Conservation (phyloP, 1,139 yeast genomes). For the Hyphopichia buzzinii region DNA sequence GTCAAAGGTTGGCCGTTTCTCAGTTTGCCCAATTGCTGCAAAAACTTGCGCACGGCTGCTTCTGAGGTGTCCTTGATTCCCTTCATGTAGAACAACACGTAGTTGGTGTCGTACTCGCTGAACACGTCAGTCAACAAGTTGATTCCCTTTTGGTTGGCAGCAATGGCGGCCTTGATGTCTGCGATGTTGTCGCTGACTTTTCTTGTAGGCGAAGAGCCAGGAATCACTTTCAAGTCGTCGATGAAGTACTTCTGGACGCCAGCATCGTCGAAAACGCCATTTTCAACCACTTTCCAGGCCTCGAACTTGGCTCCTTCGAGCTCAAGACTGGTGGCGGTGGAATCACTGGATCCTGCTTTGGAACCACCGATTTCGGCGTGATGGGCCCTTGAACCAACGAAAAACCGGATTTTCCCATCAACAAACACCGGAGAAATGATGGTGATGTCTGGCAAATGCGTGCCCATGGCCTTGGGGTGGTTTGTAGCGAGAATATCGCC, state of each 20-base stretch:
- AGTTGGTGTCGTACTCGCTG: slow-evolving; percentile 47
- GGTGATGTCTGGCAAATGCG: slow-evolving; percentile 22
- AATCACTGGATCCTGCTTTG: slow-evolving; percentile 66
- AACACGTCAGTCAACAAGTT: slow-evolving; percentile 47
- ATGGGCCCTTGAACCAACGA: slow-evolving; percentile 66
- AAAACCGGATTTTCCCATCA: slow-evolving; percentile 47
- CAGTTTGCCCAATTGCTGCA: slow-evolving; percentile 31
- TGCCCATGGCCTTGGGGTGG: slow-evolving; percentile 20
- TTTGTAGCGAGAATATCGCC: slow-evolving; percentile 21
- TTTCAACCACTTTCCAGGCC: slow-evolving; percentile 53
- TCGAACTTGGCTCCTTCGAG: slow-evolving; percentile 65
- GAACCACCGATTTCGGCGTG: slow-evolving; percentile 70
- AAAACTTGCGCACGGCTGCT: slow-evolving; percentile 45
- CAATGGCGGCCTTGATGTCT: slow-evolving; percentile 65
- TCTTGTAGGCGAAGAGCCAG: slow-evolving; percentile 63
- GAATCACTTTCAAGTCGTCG: slow-evolving; percentile 50
- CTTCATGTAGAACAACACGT: slow-evolving; percentile 57
- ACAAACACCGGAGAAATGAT: slow-evolving; percentile 19
- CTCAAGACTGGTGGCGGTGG: slow-evolving; percentile 57
- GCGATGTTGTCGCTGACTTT: slow-evolving; percentile 58
- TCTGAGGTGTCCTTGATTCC: slow-evolving; percentile 65
- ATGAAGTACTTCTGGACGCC: slow-evolving; percentile 45
- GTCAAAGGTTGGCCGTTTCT: slow-evolving; percentile 30
- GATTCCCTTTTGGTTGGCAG: slow-evolving; percentile 66
- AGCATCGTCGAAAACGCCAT: slow-evolving; percentile 56